Conservation (phyloP, 1,284 basidiomycete genomes). For the Ustilago crameri region DNA sequence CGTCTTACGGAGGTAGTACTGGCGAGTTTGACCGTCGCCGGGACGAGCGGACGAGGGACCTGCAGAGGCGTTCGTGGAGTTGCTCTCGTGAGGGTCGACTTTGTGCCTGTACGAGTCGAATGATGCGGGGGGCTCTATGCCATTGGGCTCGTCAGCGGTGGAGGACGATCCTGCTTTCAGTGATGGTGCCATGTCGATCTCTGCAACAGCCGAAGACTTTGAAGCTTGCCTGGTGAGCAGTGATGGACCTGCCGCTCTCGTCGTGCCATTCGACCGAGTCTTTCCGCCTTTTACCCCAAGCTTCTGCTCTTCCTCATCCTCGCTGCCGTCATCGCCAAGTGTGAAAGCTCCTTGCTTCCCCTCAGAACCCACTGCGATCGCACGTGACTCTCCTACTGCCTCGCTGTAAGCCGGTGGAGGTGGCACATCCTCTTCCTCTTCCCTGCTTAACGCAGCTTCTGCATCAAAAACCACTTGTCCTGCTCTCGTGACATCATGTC, state of each 20-base stretch:
- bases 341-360: constrained; percentile 17
- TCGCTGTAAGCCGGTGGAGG: constrained; percentile 35
- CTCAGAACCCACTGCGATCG: too few relatives aligned
- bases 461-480: constrained; percentile 49
- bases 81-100: constrained; percentile 22
- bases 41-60: constrained; percentile 1
- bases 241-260: background rate
- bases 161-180: background rate
- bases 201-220: constrained; percentile 21
- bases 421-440: constrained; percentile 1
- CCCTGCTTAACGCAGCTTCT: constrained; percentile 3
- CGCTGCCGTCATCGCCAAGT: constrained; percentile 13
- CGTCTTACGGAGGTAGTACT: constrained; percentile 42
- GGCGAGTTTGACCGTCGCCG: constrained; percentile 26
- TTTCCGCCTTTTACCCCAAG: background rate
- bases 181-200: constrained; percentile 16
- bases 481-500: constrained; percentile 41
- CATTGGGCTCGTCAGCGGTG: too few relatives aligned
- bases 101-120: constrained; percentile 3
- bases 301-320: background rate
- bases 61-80: background rate
- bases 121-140: background rate
- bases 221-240: constrained; percentile 19
- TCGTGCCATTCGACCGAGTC: background rate
- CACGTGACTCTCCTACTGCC: too few relatives aligned